Conservation (phyloP, 129 eudicot species). For the Logfia minima region DNA sequence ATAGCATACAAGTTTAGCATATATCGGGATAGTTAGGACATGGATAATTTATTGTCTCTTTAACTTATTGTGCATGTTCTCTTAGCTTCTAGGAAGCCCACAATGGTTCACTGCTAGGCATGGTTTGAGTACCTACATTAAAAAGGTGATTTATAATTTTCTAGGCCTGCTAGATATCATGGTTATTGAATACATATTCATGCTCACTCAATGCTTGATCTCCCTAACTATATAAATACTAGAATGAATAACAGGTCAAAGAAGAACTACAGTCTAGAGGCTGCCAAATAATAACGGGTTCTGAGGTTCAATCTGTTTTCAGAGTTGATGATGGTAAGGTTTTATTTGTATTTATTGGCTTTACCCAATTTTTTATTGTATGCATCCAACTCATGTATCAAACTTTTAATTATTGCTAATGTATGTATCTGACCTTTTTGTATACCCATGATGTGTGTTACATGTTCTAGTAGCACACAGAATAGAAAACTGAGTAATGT, state of each 20-base stretch:
- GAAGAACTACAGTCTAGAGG: constrained; percentile 60
- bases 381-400: no score
- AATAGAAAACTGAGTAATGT: no score
- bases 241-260: constrained; percentile 42
- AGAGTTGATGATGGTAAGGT: constrained; percentile 51
- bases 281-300: constrained; percentile 55
- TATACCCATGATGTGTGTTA: no score
- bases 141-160: constrained; percentile 44
- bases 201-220: no score
- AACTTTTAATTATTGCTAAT: no score
- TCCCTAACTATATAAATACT: not conserved
- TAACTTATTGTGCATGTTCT: not conserved
- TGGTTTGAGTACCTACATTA: constrained; percentile 60
- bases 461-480: no score
- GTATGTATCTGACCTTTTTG: no score
- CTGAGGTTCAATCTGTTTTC: constrained; percentile 51
- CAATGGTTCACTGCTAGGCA: constrained; percentile 92
- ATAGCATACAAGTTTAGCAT: no score
- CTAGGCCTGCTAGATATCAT: not conserved
- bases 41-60: not conserved
- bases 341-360: no score
- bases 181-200: not conserved
- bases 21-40: no score
- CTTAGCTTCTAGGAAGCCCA: constrained; percentile 83
- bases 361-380: no score